A percentile compares a stretch with the other conserved stretches of the same genome.
Evolutionary conservation across 164 flowering plant genomes (phyloP).

Genomic region (Warburgia ugandensis): DNA sequence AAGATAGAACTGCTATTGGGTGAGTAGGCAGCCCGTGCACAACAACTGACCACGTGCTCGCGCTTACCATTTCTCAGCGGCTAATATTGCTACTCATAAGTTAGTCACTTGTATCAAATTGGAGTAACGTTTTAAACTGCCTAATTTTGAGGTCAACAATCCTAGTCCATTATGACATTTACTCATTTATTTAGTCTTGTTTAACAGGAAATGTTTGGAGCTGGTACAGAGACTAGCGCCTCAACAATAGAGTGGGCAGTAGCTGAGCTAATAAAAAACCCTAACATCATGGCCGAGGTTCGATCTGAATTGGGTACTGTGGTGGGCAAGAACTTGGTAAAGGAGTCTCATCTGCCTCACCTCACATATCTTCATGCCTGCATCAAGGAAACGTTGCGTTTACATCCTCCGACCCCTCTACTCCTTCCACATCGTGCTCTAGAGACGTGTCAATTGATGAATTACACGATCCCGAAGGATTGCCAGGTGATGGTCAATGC

Average conservation of each 20-base stretch:
- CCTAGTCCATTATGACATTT: neutral
- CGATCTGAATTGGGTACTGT: neutral
- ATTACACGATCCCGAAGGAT: conserved; percentile 8
- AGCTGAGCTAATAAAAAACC: conserved; percentile 22
- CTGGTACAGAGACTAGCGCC: conserved; percentile 23
- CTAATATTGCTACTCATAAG: no score
- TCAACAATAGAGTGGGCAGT: conserved; percentile 27
- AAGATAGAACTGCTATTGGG: no score
- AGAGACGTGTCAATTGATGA: neutral
- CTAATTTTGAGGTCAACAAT: neutral
- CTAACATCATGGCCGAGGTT: conserved; percentile 1
- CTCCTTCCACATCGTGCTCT: conserved; percentile 13
- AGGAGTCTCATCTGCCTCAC: conserved; percentile 9
- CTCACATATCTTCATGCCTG: conserved; percentile 20
- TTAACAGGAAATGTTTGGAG: conserved; percentile 21
- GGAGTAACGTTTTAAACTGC: no score
- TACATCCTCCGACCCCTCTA: conserved; percentile 17
- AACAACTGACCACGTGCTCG: no score
- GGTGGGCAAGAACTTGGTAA: conserved; percentile 5
- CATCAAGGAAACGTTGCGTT: conserved; percentile 17
- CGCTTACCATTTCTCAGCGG: no score
- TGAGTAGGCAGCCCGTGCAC: no score
- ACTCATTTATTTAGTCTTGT: neutral
- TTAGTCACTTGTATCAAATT: no score
- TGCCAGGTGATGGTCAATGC: conserved; percentile 11